Evolutionary conservation across 345 rosid genomes (phyloP), one percentile per base, ranked within the genome.

Genomic region (Adansonia digitata): DNA sequence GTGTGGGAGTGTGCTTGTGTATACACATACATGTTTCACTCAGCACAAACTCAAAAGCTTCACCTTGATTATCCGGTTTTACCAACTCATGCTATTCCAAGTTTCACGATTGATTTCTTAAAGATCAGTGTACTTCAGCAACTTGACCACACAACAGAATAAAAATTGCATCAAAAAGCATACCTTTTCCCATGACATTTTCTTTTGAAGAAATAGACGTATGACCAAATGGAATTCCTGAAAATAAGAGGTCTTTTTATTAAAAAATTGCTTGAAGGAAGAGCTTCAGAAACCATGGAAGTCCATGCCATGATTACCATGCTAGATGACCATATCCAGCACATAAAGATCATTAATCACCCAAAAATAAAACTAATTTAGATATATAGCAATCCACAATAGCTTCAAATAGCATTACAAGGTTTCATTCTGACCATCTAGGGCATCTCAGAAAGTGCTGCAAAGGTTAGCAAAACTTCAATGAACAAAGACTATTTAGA

Each of bases 171-270:
- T 15, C 35, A 61, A 45, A 78, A 78, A 74, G 82, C 89, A 86
- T 91, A 95, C 98, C 99, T 93, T 95, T 95, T 81, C 85, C 94
- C 83, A 76, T 87, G 88, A 84, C 83, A 91, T 85, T 93, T 85
- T 88, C 91, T 82, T 88, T 91, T 82, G 97, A 88, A 75, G 94
- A 79, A 89, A 80, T 84, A 91, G 86, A 82, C 77, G 94, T 76
- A 86, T 81, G 88, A 84, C 91, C 96, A 89, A 82, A 95, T 72
- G 97, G 91, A 84, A 84, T 83, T 88, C 98, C 99, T 95, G 98
- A 88, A 95, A 92, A 79, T 77, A 80, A 84, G 89, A 86, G 60
- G 79, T 77, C 80, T 81, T 77, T 84, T 82, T 85, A 88, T 89
- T 82, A 90, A 45, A 86, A 81, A 63, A 69, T 60, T 60, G 80